Percentiles rank a stretch among this genome's conserved stretches.
These are phyloP conservation scores for Geosmithia putterillii DNA, from an alignment of 2,329 filamentous ascomycete genomes.

Conservation along the genomic window DNA sequence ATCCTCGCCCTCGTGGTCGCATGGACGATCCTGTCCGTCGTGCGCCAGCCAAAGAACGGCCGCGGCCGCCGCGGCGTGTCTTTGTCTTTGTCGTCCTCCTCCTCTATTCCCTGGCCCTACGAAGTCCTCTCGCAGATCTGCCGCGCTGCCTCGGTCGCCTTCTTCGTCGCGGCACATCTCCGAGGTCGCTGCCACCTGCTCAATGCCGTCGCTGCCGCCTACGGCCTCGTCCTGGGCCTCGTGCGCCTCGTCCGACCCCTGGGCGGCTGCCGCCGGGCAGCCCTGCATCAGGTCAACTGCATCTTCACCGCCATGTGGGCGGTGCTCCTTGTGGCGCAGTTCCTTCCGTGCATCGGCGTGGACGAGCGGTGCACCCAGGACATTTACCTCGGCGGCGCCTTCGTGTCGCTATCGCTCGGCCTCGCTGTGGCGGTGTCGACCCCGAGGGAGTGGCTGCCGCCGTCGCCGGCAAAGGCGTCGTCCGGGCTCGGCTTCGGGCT, in stretches of 20 bases:
- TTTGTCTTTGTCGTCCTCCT: constrained; percentile 17
- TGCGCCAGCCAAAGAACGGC: neutral
- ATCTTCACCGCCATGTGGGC: constrained; percentile 23
- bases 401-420: constrained; percentile 22
- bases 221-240: constrained; percentile 30
- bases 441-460: constrained; percentile 37
- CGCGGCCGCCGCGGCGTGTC: no score
- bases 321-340: constrained; percentile 21
- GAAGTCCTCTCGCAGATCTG: constrained; percentile 29
- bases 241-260: constrained; percentile 24
- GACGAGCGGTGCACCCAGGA: constrained; percentile 16
- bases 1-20: constrained; percentile 23
- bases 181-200: constrained; percentile 20
- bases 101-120: constrained; percentile 25
- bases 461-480: constrained; percentile 23
- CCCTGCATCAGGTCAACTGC: constrained; percentile 36
- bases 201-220: constrained; percentile 21
- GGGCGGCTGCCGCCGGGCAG: constrained; percentile 29
- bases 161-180: constrained; percentile 22
- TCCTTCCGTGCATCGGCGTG: constrained; percentile 30
- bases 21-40: constrained; percentile 10
- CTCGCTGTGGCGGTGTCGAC: constrained; percentile 28
- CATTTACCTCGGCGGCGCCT: constrained; percentile 17
- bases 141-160: constrained; percentile 24
- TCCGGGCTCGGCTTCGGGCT: constrained; percentile 21